phyloP scores from a whole-genome alignment of 306 rosid genomes.

The Begonia masoniana region DNA sequence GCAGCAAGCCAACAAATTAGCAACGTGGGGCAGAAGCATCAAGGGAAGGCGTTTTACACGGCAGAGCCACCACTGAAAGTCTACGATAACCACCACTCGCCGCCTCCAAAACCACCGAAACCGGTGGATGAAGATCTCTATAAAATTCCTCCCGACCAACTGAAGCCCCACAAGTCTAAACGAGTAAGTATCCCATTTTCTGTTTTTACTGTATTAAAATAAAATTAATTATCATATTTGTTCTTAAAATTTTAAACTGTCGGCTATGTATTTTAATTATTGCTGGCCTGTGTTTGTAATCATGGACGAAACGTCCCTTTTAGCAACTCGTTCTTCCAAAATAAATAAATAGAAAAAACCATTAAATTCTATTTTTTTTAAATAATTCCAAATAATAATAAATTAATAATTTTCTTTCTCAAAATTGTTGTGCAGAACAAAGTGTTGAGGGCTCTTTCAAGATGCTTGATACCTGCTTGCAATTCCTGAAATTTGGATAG shows the following conservation, averaged over 20 bases:
- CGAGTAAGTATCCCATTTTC: slow-evolving; percentile 18
- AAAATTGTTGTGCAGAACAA: slow-evolving; percentile 39
- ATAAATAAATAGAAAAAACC: background rate
- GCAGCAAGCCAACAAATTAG: background rate
- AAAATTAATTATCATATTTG: too few species aligned
- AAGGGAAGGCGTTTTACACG: slow-evolving; percentile 47
- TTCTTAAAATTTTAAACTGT: too few species aligned
- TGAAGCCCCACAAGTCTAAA: slow-evolving; percentile 30
- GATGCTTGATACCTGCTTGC: slow-evolving; percentile 74
- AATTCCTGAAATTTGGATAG: slow-evolving; percentile 13
- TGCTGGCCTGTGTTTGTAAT: too few species aligned
- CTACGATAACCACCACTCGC: background rate
- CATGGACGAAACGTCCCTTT: too few species aligned
- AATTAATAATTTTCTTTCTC: background rate
- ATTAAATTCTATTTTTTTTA: background rate
- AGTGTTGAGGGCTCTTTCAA: slow-evolving; percentile 61
- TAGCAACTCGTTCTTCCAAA: background rate
- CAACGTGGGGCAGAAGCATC: slow-evolving; percentile 29
- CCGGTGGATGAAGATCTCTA: slow-evolving; percentile 92
- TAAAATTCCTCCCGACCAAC: slow-evolving; percentile 76
- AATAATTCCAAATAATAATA: background rate
- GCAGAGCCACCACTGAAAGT: slow-evolving; percentile 31
- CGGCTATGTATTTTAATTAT: too few species aligned
- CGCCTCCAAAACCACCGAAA: slow-evolving; percentile 25
- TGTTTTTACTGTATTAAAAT: too few species aligned